Evolutionary conservation across 148 eudicot genomes (phyloP).

Genomic region (Rhododendron simsii): DNA sequence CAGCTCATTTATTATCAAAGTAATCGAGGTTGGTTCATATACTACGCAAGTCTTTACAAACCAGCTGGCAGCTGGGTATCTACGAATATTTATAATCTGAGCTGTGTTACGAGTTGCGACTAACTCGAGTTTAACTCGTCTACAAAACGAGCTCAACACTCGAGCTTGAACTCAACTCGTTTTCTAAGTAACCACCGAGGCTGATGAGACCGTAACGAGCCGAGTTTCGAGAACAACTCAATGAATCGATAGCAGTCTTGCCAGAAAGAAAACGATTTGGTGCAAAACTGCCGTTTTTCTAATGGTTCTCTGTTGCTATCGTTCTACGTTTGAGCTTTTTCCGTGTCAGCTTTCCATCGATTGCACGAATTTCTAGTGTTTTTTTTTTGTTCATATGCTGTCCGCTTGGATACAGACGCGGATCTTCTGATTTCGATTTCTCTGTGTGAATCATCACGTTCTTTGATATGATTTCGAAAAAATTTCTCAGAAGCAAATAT

Average conservation of each 20-base stretch:
- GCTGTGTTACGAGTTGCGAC: background rate
- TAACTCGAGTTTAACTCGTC: background rate
- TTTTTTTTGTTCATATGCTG: conserved; percentile 9
- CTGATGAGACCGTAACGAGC: background rate
- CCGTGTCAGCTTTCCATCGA: conserved; percentile 10
- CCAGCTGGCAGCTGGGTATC: background rate
- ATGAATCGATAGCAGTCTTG: background rate
- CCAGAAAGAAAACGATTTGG: background rate
- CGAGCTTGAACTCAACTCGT: too few relatives aligned
- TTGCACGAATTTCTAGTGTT: conserved; percentile 8
- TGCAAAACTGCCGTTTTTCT: conserved; percentile 8
- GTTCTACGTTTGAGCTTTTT: conserved; percentile 10
- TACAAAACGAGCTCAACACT: background rate
- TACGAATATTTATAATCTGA: background rate
- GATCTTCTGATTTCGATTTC: background rate
- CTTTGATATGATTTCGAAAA: background rate
- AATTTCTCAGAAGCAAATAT: background rate
- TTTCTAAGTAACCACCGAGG: background rate
- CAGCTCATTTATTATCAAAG: background rate
- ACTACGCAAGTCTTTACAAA: background rate
- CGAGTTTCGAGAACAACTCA: background rate
- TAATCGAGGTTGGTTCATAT: background rate
- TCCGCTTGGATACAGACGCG: conserved; percentile 4
- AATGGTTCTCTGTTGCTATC: background rate
- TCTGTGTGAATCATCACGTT: background rate